These are phyloP conservation scores for Coemansia interrupta DNA, from an alignment of 192 early-diverging fungal species.

Conservation along the genomic window DNA sequence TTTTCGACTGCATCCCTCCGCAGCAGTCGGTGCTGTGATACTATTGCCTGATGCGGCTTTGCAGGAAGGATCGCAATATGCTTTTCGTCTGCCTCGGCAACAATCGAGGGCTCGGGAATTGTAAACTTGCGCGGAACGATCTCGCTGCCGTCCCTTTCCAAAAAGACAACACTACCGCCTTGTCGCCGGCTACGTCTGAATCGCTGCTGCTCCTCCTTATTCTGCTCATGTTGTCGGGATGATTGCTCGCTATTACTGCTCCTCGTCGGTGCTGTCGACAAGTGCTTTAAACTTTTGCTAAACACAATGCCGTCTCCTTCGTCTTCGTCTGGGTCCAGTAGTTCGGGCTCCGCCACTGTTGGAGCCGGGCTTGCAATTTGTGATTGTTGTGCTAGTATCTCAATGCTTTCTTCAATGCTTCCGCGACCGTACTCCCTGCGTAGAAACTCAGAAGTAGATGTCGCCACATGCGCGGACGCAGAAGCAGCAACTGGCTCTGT, in stretches of 20 bases:
- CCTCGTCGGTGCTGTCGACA: background rate
- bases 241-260: background rate
- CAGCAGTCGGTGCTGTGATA: constrained; percentile 31
- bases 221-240: background rate
- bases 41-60: constrained; percentile 26
- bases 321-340: background rate
- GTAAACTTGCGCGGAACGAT: constrained; percentile 52
- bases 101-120: constrained; percentile 42
- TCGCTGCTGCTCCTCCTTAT: constrained; percentile 4
- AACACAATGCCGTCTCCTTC: background rate
- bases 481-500: background rate
- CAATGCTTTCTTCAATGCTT: background rate
- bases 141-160: constrained; percentile 23
- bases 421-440: background rate
- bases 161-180: constrained; percentile 13
- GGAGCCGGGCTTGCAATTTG: background rate
- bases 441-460: background rate
- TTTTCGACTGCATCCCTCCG: constrained; percentile 32
- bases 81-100: constrained; percentile 40
- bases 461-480: background rate
- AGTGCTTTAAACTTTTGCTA: background rate
- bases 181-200: constrained; percentile 9
- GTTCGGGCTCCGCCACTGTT: background rate
- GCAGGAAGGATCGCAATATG: constrained; percentile 44
- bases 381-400: background rate